Base-by-base conservation (phyloP, 441 rosid genomes). In the Flueggea neowawraea region DNA sequence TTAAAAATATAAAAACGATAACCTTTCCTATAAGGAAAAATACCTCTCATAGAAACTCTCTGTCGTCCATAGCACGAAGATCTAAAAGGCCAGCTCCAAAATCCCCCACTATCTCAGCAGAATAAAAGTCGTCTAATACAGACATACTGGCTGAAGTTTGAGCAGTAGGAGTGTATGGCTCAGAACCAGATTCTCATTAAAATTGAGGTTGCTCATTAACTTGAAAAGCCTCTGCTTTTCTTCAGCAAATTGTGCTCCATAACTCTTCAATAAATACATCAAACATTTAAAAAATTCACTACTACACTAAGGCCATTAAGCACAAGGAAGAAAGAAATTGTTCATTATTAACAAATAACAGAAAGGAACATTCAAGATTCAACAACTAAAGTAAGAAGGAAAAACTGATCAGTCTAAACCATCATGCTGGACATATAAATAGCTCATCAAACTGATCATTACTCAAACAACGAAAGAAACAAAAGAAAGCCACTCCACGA, bases 31-130 rank as follows among this genome's bases (percentile, higher is more conserved):
- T 16, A 62, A 69, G 52, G 41, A 69, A 62, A 16, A 68, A 60
- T 78, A 95, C 99, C 96, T 95, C 99, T 15, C 95, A 88, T 47
- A 95, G 82, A 79, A 95, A 94, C 80, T 90, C 98, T 3, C 96
- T 95, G 61, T 95, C 98, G 73, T 95, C 99, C 96, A 95, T 87
- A 41, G 97, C 91, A 70, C 90, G 97, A 72, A 95, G 99, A 80
- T 95, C 98, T 76, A 95, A 68, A 65, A 95, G 94, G 60, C 97
- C 99, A 73, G 97, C 97, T 66, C 98, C 99, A 85, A 91, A 88
- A 73, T 92, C 99, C 61, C 98, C 98, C 76, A 92, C 85, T 60
- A 95, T 85, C 53, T 95, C 99, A 0, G 93, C 83, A 65, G 99
- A 85, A 80, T 83, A 90, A 69, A 92, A 81, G 33, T 90, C 89